phyloP scores from a whole-genome alignment of 31 red algal genomes.

The Endocladia muricata region DNA sequence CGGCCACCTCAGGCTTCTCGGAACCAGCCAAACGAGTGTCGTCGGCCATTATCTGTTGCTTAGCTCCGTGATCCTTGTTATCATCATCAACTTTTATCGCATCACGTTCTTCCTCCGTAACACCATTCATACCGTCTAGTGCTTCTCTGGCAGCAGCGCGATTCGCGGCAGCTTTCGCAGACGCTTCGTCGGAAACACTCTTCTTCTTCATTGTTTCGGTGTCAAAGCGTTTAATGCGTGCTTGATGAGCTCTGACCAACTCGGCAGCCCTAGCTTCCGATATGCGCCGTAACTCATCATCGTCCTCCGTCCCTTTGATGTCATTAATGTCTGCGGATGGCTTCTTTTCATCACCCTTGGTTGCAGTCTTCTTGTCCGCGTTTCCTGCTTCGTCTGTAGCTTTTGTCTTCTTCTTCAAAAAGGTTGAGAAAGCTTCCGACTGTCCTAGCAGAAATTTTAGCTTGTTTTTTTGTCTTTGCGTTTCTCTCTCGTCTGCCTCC shows the following conservation, averaged over 20 bases:
- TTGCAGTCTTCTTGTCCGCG: constrained; percentile 21
- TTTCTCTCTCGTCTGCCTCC: constrained; percentile 86
- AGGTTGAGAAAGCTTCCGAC: constrained; percentile 85
- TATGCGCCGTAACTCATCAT: constrained; percentile 70
- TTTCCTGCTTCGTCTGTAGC: constrained; percentile 77
- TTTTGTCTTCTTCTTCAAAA: constrained; percentile 85
- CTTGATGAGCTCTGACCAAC: constrained; percentile 65
- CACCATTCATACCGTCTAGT: constrained; percentile 63
- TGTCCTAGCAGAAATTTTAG: constrained; percentile 90
- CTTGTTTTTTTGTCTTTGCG: constrained; percentile 92
- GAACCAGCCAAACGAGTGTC: constrained; percentile 36
- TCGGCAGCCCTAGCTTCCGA: constrained; percentile 57
- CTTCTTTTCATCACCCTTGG: background rate
- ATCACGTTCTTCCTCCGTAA: constrained; percentile 52
- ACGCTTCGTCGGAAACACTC: constrained; percentile 50
- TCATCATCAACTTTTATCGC: constrained; percentile 35
- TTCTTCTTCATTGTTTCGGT: constrained; percentile 71
- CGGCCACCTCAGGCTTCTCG: constrained; percentile 79
- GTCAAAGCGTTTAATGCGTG: constrained; percentile 74
- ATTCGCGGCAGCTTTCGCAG: constrained; percentile 73
- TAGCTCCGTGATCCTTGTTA: constrained; percentile 2
- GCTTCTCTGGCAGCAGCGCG: constrained; percentile 57
- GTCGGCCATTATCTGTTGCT: background rate
- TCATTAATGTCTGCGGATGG: constrained; percentile 54
- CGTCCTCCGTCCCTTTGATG: constrained; percentile 79